phyloP scores from a whole-genome alignment of 2,329 filamentous ascomycete genomes.

The Paracorniculantispora psalliotae region DNA sequence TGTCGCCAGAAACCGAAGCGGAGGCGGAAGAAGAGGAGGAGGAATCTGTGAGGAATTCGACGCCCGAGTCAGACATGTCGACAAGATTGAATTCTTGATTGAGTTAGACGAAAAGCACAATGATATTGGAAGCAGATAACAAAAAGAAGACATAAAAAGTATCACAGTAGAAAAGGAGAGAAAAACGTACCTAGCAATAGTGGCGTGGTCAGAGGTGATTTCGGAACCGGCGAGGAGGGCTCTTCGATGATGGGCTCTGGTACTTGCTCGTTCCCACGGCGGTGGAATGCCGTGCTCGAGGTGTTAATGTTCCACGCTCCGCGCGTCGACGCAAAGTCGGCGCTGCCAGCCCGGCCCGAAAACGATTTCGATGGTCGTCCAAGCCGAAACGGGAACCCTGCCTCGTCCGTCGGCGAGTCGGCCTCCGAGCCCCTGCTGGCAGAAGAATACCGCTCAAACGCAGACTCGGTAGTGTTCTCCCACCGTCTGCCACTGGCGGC shows the following conservation, averaged over 20 bases:
- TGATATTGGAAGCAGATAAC: not conserved
- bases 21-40: not conserved
- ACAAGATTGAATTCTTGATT: slow-evolving; percentile 1
- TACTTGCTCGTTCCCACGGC: slow-evolving; percentile 16
- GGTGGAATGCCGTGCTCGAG: not conserved
- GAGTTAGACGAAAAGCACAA: not conserved
- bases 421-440: no score
- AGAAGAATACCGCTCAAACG: no score
- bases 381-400: not conserved
- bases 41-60: slow-evolving; percentile 9
- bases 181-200: slow-evolving; percentile 27
- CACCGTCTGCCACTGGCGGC: not conserved
- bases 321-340: not conserved
- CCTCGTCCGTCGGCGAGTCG: not conserved
- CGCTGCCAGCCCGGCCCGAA: not conserved
- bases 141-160: not conserved
- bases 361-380: not conserved
- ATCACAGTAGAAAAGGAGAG: not conserved
- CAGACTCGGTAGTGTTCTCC: no score
- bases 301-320: slow-evolving; percentile 11
- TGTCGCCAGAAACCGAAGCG: not conserved
- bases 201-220: slow-evolving; percentile 20
- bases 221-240: slow-evolving; percentile 21
- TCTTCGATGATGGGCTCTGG: slow-evolving; percentile 33
- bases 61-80: slow-evolving; percentile 10